Percentiles rank a stretch among this genome's conserved stretches.
Evolutionary conservation across 2,329 filamentous ascomycete species (phyloP).

Genomic region (Phialophora verrucosa): DNA sequence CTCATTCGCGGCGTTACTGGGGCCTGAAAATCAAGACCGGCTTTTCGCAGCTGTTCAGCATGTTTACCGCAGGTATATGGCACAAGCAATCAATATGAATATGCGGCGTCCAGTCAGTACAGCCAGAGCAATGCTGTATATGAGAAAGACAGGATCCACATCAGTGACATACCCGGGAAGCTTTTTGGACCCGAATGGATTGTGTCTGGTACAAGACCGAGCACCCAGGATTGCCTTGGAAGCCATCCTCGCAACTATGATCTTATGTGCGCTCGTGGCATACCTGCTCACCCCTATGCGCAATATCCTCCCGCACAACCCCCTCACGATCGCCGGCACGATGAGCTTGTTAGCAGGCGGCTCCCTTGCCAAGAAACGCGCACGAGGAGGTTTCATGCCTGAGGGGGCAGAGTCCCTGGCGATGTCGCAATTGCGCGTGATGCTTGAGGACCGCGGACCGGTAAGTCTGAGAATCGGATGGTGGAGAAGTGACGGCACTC

Average conservation of each 20-base stretch:
- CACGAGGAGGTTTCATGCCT: background rate
- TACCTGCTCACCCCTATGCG: constrained; percentile 21
- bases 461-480: too few species aligned
- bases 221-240: constrained; percentile 30
- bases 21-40: constrained; percentile 9
- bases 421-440: too few species aligned
- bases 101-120: constrained; percentile 22
- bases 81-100: constrained; percentile 25
- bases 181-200: too few species aligned
- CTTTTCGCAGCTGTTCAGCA: constrained; percentile 13
- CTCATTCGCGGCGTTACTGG: background rate
- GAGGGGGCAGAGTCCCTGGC: background rate
- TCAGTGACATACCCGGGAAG: too few species aligned
- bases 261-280: constrained; percentile 20
- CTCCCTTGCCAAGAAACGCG: background rate
- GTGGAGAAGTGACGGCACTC: too few species aligned
- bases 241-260: constrained; percentile 21
- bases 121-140: background rate
- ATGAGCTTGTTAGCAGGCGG: constrained; percentile 34
- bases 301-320: constrained; percentile 27
- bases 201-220: too few species aligned
- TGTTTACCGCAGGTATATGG: constrained; percentile 35
- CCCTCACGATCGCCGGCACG: constrained; percentile 30
- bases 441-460: too few species aligned
- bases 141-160: too few species aligned